These are phyloP conservation scores for Coemansia sp. DNA, from an alignment of 192 early-diverging fungal genomes.

Conservation along the genomic window DNA sequence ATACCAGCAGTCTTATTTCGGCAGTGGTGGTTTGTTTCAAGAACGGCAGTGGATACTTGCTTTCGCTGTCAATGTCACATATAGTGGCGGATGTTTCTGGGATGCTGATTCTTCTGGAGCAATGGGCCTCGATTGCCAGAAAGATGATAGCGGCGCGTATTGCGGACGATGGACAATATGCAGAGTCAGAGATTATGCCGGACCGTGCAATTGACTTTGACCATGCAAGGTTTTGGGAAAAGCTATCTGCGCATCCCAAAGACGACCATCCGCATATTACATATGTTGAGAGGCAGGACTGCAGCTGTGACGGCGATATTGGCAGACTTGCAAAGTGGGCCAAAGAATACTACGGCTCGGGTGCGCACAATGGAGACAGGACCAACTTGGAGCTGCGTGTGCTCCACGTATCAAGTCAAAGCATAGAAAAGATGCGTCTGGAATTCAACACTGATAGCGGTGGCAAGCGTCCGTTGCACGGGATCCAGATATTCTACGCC, in stretches of 20 bases:
- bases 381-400: constrained; percentile 10
- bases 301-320: not conserved
- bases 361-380: not conserved
- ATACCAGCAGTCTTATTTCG: constrained; percentile 17
- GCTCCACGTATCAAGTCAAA: constrained; percentile 12
- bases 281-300: constrained; percentile 6
- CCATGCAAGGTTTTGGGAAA: constrained; percentile 16
- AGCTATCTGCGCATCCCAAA: constrained; percentile 5
- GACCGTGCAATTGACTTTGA: constrained; percentile 15
- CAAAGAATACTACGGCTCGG: constrained; percentile 7
- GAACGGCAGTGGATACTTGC: constrained; percentile 10
- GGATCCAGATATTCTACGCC: constrained; percentile 31
- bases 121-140: constrained; percentile 22
- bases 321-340: not conserved
- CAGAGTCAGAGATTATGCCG: not conserved
- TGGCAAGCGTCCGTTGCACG: constrained; percentile 10
- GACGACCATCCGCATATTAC: constrained; percentile 20
- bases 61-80: constrained; percentile 22
- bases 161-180: not conserved
- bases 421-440: constrained; percentile 11
- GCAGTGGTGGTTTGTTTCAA: constrained; percentile 12
- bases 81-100: constrained; percentile 25
- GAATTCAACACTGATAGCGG: not conserved
- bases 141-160: not conserved
- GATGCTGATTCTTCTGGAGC: constrained; percentile 12